Evolutionary conservation across 1,139 yeast genomes (phyloP).

Genomic region (Candida gigantensis): DNA sequence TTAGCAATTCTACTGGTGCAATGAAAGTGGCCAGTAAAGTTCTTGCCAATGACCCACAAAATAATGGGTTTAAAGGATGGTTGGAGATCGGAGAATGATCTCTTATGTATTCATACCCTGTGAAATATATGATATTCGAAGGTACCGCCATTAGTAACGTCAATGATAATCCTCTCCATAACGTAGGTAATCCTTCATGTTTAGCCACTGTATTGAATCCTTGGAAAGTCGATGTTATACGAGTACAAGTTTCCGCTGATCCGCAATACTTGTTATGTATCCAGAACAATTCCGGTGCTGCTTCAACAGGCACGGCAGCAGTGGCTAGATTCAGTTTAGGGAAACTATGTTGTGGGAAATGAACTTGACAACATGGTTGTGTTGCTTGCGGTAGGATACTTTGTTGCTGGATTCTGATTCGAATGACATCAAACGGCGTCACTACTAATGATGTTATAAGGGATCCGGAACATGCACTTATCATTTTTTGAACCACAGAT

Average conservation of each 20-base stretch:
- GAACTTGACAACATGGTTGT: conserved; percentile 30
- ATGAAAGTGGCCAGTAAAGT: conserved; percentile 80
- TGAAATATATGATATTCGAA: conserved; percentile 87
- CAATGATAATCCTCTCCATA: conserved; percentile 88
- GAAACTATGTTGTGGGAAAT: conserved; percentile 12
- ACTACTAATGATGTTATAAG: conserved; percentile 81
- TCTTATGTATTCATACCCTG: conserved; percentile 86
- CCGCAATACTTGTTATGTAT: conserved; percentile 38
- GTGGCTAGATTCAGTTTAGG: conserved; percentile 9
- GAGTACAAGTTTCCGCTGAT: conserved; percentile 32
- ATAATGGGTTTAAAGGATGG: conserved; percentile 64
- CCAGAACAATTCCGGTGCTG: conserved; percentile 41
- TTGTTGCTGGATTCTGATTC: conserved; percentile 90
- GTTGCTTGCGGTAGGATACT: conserved; percentile 50
- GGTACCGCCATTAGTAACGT: conserved; percentile 91
- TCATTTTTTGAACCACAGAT: conserved; percentile 66
- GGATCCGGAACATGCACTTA: conserved; percentile 91
- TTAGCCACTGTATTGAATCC: conserved; percentile 67
- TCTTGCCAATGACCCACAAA: conserved; percentile 88
- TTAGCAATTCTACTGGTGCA: conserved; percentile 84
- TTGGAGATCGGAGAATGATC: conserved; percentile 66
- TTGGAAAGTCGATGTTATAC: conserved; percentile 62
- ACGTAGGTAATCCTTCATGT: conserved; percentile 71
- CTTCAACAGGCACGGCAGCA: conserved; percentile 5
- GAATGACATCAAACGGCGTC: conserved; percentile 92